Evolutionary conservation across 768 basidiomycete species (phyloP), one percentile per base, ranked within the genome.

Genomic region (Gautieria morchelliformis): DNA sequence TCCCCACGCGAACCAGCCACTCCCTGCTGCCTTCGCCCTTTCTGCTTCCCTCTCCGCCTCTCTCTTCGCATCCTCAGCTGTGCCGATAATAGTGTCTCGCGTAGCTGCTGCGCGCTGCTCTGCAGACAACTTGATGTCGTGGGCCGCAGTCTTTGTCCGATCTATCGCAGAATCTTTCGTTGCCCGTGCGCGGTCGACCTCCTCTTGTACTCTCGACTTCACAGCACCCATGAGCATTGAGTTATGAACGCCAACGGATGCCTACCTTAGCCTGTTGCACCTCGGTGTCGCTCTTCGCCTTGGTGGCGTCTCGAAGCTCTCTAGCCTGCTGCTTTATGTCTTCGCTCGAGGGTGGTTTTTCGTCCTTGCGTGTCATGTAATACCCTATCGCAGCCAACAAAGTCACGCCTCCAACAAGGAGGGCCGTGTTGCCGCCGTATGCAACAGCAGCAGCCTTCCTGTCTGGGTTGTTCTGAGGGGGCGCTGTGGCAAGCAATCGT

Each of bases 381-480:
- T 50, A 57, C 22, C 19, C 56, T 33, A 57, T 57, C 4, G 10
- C 56, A 33, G 27, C 56, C 22, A 57, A 45, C 6, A 50, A 14
- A 15, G 56, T 45, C 30, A 57, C 56, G 14, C 56, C 56, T 15
- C 56, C 56, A 39, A 49, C 39, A 27, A 57, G 56, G n/a, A 57
- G 48, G 5, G 47, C 47, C 6, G 47, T 50, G 46, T 57, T 57
- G 11, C 56, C 56, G 8, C 56, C 47, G 9, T 27, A 46, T 1
- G 47, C 56, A 9, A 45, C 46, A 1, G 24, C 27, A 11, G 33
- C 30, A 11, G 49, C 46, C 30, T 57, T 57, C 32, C 30, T 57
- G 45, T 50, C 56, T 35, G 24, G 30, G 40, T 19, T 48, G 5
- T 19, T 24, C 27, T 42, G 41, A 9, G 53, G 53, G 11, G 45